Conservation (phyloP, 2,329 filamentous ascomycete genomes). For the Penicillium hesseltinei region DNA sequence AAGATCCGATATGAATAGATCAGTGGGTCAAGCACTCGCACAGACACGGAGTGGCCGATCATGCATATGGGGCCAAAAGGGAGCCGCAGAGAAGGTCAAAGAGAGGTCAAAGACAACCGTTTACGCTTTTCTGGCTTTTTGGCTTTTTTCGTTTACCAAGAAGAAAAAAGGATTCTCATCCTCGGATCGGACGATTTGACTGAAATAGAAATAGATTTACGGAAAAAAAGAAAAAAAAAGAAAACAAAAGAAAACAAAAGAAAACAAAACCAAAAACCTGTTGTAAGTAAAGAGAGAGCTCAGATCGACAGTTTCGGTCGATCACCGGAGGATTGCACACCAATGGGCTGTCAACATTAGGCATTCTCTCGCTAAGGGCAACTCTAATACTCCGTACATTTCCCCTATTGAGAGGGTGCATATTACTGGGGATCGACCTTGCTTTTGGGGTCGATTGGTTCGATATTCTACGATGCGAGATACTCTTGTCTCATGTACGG, state of each 20-base stretch:
- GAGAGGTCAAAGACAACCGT: background rate
- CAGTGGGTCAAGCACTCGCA: slow-evolving; percentile 5
- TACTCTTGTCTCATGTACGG: background rate
- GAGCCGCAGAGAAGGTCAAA: slow-evolving; percentile 4
- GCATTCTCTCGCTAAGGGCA: slow-evolving; percentile 23
- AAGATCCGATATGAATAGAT: background rate
- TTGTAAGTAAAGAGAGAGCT: background rate
- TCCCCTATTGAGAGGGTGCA: background rate
- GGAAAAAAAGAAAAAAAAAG: background rate
- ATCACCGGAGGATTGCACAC: slow-evolving; percentile 33
- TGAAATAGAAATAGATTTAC: background rate
- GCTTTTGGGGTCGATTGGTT: slow-evolving; percentile 24
- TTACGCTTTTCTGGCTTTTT: background rate
- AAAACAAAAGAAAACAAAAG: background rate
- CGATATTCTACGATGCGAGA: slow-evolving; percentile 28
- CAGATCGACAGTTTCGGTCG: slow-evolving; percentile 34
- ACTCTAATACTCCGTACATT: slow-evolving; percentile 25
- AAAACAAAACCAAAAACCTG: background rate
- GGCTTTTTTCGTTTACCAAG: background rate
- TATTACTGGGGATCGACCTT: background rate
- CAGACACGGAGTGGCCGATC: slow-evolving; percentile 23
- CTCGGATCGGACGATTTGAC: slow-evolving; percentile 17
- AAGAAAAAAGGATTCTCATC: slow-evolving; percentile 8
- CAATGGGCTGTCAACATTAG: slow-evolving; percentile 30
- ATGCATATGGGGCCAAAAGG: slow-evolving; percentile 18